Evolutionary conservation across 2,329 filamentous ascomycete genomes (phyloP).

Genomic region (Blastomyces silverae): DNA sequence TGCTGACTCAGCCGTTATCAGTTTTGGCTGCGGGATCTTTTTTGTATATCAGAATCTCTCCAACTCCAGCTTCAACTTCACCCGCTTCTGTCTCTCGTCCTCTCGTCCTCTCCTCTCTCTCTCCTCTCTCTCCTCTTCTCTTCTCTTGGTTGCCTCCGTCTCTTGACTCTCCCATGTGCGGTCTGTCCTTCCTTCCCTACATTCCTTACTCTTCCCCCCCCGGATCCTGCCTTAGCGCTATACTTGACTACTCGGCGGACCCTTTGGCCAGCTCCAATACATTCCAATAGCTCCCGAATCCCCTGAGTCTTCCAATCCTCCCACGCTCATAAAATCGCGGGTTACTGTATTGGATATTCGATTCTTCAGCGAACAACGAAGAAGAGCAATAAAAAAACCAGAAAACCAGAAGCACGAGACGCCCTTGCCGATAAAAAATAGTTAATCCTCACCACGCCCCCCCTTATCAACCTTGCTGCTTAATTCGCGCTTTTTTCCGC

Average conservation of each 20-base stretch:
- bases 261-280: no score
- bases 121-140: not conserved
- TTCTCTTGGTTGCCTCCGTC: not conserved
- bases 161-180: not conserved
- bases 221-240: not conserved
- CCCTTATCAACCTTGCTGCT: not conserved
- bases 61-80: not conserved
- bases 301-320: not conserved
- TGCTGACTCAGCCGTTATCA: not conserved
- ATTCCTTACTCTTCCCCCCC: not conserved
- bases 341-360: not conserved
- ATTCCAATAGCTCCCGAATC: not conserved
- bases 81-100: not conserved
- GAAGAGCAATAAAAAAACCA: not conserved
- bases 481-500: not conserved
- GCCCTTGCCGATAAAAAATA: not conserved
- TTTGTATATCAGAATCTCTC: not conserved
- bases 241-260: no score
- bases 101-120: no score
- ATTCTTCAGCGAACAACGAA: not conserved
- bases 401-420: not conserved
- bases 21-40: no score
- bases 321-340: not conserved
- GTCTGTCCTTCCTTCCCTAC: not conserved
- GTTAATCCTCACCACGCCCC: not conserved